Evolutionary conservation across 2,329 filamentous ascomycete genomes (phyloP), one percentile per base, ranked within the genome.

Genomic region (Aquanectria penicillioides): DNA sequence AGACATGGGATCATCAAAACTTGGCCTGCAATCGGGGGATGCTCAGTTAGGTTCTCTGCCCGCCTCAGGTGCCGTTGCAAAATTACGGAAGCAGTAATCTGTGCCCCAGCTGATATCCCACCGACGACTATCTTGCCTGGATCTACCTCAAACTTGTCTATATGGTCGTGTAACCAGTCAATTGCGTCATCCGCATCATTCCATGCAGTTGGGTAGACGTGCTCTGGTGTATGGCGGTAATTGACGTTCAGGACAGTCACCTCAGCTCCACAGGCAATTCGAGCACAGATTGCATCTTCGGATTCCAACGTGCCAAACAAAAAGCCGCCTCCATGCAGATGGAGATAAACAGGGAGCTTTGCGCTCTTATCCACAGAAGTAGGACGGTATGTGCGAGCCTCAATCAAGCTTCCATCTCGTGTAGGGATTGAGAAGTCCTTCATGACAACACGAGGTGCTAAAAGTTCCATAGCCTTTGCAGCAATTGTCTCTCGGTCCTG

Each of bases 171-270:
- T 0, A 84, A 64, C 86, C 84, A 88, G 12, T 77, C 72, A 20
- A 86, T 82, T 0, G 80, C 80, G 49, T 87, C 85, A 61, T 84
- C 79, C 0, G 75, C 71, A 48, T 89, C 86, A 43, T 81, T 56
- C 79, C 80, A 85, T 0, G 81, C 77, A 0, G 77, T 81, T 0
- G 86, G 86, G 57, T 81, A 87, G 0, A 54, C 62, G 59, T 79
- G 70, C 52, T 86, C 80, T 0, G 85, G 85, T 0, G 84, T 85
- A 69, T 87, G 85, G 2, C 86, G 81, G 68, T 87, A 87, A 55
- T 85, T 84, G n/a, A 86, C 73, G 53, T 85, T 83, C 5, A 87
- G 53, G 0, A 87, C 82, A 0, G 81, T 67, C 2, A 80, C 74
- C 3, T 69, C 69, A 0, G 75, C 66, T 2, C 74, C 72, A 13